A percentile compares a stretch with the other conserved stretches of the same genome.
Evolutionary conservation across 31 red algal genomes (phyloP).

Genomic region (Asparagopsis taxiformis): DNA sequence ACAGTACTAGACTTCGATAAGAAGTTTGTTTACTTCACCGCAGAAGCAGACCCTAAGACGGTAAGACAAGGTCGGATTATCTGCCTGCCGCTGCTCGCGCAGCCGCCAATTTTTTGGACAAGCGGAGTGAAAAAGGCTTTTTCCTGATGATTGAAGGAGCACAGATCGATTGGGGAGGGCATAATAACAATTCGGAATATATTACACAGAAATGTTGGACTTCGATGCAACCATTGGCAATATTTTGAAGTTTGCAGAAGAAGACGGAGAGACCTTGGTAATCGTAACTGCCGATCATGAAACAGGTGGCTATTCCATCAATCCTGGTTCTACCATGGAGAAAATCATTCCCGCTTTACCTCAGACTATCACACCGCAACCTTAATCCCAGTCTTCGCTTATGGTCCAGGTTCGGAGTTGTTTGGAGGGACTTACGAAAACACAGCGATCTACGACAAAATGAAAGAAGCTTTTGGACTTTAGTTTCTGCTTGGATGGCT

Average conservation of each 20-base stretch:
- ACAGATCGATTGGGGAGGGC: constrained; percentile 15
- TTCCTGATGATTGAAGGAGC: constrained; percentile 18
- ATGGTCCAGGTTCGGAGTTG: constrained; percentile 6
- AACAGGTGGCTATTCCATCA: constrained; percentile 10
- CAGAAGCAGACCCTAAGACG: no score
- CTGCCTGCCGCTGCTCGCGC: no score
- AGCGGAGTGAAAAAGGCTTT: constrained; percentile 18
- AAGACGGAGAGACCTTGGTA: constrained; percentile 14
- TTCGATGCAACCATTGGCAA: background rate
- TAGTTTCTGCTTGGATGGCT: no score
- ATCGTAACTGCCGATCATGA: constrained; percentile 27
- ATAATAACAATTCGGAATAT: background rate
- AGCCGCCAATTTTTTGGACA: no score
- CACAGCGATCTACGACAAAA: no score
- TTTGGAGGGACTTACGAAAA: constrained; percentile 8
- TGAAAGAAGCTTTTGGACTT: no score
- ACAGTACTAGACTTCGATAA: no score
- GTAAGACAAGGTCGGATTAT: no score
- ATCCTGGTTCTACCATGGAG: background rate
- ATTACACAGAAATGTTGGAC: constrained; percentile 12
- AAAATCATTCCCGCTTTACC: background rate
- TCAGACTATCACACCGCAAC: background rate
- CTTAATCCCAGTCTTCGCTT: constrained; percentile 5
- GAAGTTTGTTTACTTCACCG: no score
- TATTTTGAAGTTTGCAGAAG: constrained; percentile 12